Evolutionary conservation across 2,329 filamentous ascomycete genomes (phyloP).

Genomic region (Magnaporthales sp.): DNA sequence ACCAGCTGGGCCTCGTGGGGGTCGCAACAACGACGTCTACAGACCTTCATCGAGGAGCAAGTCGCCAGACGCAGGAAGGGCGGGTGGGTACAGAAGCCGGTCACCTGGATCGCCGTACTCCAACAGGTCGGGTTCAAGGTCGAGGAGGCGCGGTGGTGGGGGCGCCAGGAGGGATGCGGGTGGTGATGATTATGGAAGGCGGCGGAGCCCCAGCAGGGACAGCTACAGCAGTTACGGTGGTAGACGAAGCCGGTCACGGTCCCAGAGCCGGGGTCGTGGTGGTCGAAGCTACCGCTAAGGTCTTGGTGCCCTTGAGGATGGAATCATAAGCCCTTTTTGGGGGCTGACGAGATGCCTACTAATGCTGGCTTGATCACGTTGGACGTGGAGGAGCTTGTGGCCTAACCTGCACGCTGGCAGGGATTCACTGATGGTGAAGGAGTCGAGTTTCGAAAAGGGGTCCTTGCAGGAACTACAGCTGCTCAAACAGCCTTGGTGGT

Average conservation of each 20-base stretch:
- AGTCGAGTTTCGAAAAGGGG: too few relatives aligned
- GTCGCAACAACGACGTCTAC: constrained; percentile 39
- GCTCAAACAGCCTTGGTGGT: background rate
- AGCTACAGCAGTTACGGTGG: constrained; percentile 33
- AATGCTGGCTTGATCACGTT: background rate
- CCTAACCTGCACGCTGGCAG: background rate
- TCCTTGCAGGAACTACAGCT: background rate
- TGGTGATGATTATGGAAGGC: constrained; percentile 18
- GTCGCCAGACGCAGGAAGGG: constrained; percentile 18
- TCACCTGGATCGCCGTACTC: constrained; percentile 26
- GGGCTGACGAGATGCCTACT: too few relatives aligned
- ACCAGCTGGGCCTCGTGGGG: constrained; percentile 15
- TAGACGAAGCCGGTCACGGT: constrained; percentile 21
- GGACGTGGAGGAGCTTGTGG: background rate
- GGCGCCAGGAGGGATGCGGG: constrained; percentile 2
- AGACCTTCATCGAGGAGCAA: constrained; percentile 49
- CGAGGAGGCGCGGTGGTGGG: constrained; percentile 16
- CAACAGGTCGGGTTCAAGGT: constrained; percentile 22
- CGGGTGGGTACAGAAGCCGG: constrained; percentile 33
- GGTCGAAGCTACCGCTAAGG: constrained; percentile 3
- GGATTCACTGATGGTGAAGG: background rate
- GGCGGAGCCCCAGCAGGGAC: constrained; percentile 39
- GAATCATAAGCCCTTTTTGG: background rate
- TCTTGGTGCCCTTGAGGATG: background rate
- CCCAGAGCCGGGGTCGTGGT: constrained; percentile 5